Percentiles rank a stretch among this genome's conserved stretches.
These are phyloP conservation scores for Botrytis medusae DNA, from an alignment of 2,329 filamentous ascomycete genomes.

Conservation along the genomic window DNA sequence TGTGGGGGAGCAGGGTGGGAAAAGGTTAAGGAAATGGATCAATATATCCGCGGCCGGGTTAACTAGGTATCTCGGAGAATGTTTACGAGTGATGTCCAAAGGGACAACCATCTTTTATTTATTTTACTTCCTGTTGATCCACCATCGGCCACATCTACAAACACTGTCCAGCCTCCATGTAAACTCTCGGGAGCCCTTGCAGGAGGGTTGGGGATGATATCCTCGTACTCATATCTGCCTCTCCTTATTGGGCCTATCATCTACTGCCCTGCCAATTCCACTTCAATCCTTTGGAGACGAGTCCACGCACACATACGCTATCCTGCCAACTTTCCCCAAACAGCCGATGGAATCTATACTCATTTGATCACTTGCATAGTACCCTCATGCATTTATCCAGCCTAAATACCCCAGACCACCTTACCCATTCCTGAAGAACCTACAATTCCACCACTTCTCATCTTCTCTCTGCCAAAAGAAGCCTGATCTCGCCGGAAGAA, in stretches of 20 bases:
- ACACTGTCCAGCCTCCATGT: not conserved
- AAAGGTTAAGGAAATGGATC: constrained; percentile 1
- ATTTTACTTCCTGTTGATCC: not conserved
- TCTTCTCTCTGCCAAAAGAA: not conserved
- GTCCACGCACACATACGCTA: constrained; percentile 3
- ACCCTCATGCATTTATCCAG: not conserved
- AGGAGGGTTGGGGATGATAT: constrained; percentile 14
- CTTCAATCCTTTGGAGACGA: constrained; percentile 30
- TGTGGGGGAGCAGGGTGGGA: constrained; percentile 14
- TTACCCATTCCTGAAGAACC: not conserved
- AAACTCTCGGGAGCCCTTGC: constrained; percentile 28
- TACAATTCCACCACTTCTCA: not conserved
- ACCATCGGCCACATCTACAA: not conserved
- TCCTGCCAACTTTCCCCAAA: not conserved
- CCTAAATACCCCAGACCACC: constrained; percentile 4
- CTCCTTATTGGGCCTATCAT: not conserved
- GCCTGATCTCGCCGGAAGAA: constrained; percentile 7
- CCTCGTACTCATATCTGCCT: not conserved
- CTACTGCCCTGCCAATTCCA: constrained; percentile 10
- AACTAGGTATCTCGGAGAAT: not conserved
- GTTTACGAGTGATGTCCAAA: not conserved
- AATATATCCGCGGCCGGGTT: constrained; percentile 14
- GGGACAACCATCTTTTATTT: not conserved
- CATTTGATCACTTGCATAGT: constrained; percentile 19
- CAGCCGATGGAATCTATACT: constrained; percentile 14